Evolutionary conservation across 2,329 filamentous ascomycete species (phyloP), one percentile per base, ranked within the genome.

Genomic region (Apiospora saccharicola): DNA sequence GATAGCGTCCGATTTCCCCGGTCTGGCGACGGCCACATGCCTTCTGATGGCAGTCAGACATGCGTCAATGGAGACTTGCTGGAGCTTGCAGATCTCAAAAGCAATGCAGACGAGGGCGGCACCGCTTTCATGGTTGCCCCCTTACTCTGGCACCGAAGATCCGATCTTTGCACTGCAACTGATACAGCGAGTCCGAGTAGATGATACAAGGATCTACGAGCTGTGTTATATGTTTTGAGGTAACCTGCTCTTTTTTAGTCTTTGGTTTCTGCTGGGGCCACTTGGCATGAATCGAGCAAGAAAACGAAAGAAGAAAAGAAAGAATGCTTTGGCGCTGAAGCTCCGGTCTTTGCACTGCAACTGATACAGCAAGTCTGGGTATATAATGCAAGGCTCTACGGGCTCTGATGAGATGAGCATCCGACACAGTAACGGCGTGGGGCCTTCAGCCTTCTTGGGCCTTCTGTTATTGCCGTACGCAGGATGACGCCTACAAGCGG

Each of bases 401-500:
- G 19, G 26, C 30, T 24, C 6, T 13, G 26, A 49, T 6, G 22
- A 26, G 30, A 47, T 30, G 46, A 46, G 24, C 64, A 19, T 30
- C 7, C 37, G 67, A 61, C 22, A 26, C 22, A 61, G 53, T 8
- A 37, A 61, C 5, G 41, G 26, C 44, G 13, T 14, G 2, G 44
- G n/a, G 70, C 71, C 51, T 16, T 22, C 34, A 5, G 61, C 37
- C 14, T 47, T 75, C 57, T 68, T 71, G 53, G 68, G 73, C 26
- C 43, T 68, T 24, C 76, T 84, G 71, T 84, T 83, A n/a, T 82
- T 80, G 3, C 41, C 57, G 4, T 80, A 82, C 34, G 86, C 84
- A 4, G 81, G 81, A 1, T 85, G 37, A 8, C 86, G 13, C 89
- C 88, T 1, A 84, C 86, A 41, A 41, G 37, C 37, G 37, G 8